Evolutionary conservation across 306 rosid species (phyloP).

Genomic region (Acacia confusa): DNA sequence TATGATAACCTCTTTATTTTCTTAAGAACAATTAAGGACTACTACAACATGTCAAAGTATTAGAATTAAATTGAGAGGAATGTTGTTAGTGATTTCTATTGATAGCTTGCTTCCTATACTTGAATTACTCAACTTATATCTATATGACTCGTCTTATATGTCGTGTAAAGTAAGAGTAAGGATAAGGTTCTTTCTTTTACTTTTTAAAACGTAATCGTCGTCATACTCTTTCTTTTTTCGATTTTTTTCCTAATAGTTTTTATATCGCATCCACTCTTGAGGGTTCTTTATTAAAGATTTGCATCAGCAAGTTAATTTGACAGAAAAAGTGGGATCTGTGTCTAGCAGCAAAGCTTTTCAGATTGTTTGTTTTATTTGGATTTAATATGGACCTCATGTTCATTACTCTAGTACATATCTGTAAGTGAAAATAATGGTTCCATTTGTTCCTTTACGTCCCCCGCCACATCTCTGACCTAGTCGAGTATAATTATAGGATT

Average conservation of each 20-base stretch:
- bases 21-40: background rate
- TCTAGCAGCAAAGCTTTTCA: conserved; percentile 26
- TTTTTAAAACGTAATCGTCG: conserved; percentile 36
- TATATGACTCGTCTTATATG: conserved; percentile 23
- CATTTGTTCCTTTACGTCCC: background rate
- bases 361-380: conserved; percentile 24
- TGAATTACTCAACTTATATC: conserved; percentile 29
- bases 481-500: too few species aligned
- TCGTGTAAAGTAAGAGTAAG: conserved; percentile 63
- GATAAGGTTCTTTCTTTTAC: conserved; percentile 55
- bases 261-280: conserved; percentile 22
- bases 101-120: conserved; percentile 6
- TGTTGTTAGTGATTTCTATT: background rate
- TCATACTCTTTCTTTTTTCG: background rate
- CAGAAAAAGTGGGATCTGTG: conserved; percentile 24
- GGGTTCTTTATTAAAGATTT: conserved; percentile 44
- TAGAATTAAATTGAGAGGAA: background rate
- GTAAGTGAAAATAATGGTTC: background rate
- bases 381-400: conserved; percentile 21
- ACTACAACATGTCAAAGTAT: background rate
- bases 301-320: conserved; percentile 44
- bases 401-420: background rate
- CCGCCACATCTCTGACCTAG: too few species aligned
- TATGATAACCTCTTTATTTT: background rate
- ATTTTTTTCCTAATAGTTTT: background rate